Percentiles rank a stretch among this genome's conserved stretches.
These are phyloP conservation scores for Henckelia pumila DNA, from an alignment of 257 asterid genomes.

Conservation along the genomic window DNA sequence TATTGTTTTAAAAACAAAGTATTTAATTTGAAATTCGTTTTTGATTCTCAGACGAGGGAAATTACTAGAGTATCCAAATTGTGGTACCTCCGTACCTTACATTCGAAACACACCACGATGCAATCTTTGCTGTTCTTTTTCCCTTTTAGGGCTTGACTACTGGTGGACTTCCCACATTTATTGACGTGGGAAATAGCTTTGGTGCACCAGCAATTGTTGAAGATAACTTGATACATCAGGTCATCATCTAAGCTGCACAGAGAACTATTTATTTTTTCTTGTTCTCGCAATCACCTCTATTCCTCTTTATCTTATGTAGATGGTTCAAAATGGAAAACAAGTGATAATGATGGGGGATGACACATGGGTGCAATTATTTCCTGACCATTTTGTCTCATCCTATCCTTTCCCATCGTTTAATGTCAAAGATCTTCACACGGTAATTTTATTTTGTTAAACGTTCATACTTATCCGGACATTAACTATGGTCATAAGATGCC, in stretches of 20 bases:
- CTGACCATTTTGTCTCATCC: slow-evolving; percentile 65
- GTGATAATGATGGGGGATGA: slow-evolving; percentile 99
- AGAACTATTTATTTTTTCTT: background rate
- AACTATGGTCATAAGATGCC: slow-evolving; percentile 11
- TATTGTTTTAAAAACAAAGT: slow-evolving; percentile 4
- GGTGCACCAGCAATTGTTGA: slow-evolving; percentile 98
- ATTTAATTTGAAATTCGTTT: slow-evolving; percentile 6
- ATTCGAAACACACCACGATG: slow-evolving; percentile 19
- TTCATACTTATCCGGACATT: slow-evolving; percentile 8
- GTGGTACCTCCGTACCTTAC: background rate
- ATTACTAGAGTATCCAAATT: background rate
- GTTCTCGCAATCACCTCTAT: slow-evolving; percentile 19
- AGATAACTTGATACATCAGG: slow-evolving; percentile 94
- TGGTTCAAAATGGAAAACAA: slow-evolving; percentile 84
- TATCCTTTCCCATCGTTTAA: slow-evolving; percentile 93
- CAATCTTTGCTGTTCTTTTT: slow-evolving; percentile 1
- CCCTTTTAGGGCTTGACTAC: slow-evolving; percentile 83
- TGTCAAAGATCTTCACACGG: slow-evolving; percentile 94
- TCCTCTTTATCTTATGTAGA: slow-evolving; percentile 36
- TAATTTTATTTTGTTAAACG: slow-evolving; percentile 24
- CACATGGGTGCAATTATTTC: slow-evolving; percentile 94
- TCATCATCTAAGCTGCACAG: slow-evolving; percentile 18
- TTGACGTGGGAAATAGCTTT: slow-evolving; percentile 94
- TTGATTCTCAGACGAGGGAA: slow-evolving; percentile 16
- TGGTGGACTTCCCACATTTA: slow-evolving; percentile 99